Evolutionary conservation across 805 yeast species (phyloP).

Genomic region (Grigorovia yakushimaensis): DNA sequence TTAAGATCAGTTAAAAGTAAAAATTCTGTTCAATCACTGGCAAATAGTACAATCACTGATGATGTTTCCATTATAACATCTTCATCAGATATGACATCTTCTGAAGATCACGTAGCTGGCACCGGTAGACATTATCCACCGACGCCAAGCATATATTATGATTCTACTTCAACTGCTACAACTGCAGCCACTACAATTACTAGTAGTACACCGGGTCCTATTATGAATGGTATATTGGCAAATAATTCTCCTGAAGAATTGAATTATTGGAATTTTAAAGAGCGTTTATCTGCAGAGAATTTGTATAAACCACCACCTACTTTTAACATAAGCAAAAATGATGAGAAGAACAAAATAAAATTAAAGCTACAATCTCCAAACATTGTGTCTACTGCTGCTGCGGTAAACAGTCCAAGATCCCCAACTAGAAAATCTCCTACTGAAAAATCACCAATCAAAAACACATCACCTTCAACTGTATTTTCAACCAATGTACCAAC

Average conservation of each 20-base stretch:
- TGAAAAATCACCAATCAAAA: not conserved
- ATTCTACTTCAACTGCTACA: constrained; percentile 7
- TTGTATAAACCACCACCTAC: not conserved
- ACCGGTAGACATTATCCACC: constrained; percentile 22
- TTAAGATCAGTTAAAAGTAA: constrained; percentile 19
- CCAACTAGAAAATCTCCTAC: not conserved
- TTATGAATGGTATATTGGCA: not conserved
- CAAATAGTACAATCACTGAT: constrained; percentile 20
- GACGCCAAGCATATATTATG: constrained; percentile 28
- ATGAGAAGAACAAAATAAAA: not conserved
- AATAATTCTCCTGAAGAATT: constrained; percentile 15
- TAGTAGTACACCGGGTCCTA: not conserved
- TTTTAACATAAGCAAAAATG: not conserved
- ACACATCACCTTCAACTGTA: not conserved
- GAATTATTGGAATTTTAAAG: constrained; percentile 25
- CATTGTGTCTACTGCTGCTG: not conserved
- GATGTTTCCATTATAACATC: constrained; percentile 22
- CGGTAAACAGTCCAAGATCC: not conserved
- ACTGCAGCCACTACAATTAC: not conserved
- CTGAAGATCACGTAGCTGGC: constrained; percentile 21
- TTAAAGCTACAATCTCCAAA: not conserved
- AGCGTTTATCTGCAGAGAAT: constrained; percentile 3
- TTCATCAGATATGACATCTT: constrained; percentile 24
- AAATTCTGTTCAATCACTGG: constrained; percentile 19
- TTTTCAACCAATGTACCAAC: not conserved